A percentile compares a stretch with the other conserved stretches of the same genome.
Evolutionary conservation across 202 grass and related monocot genomes (phyloP).

Genomic region (Zoysia matrella): DNA sequence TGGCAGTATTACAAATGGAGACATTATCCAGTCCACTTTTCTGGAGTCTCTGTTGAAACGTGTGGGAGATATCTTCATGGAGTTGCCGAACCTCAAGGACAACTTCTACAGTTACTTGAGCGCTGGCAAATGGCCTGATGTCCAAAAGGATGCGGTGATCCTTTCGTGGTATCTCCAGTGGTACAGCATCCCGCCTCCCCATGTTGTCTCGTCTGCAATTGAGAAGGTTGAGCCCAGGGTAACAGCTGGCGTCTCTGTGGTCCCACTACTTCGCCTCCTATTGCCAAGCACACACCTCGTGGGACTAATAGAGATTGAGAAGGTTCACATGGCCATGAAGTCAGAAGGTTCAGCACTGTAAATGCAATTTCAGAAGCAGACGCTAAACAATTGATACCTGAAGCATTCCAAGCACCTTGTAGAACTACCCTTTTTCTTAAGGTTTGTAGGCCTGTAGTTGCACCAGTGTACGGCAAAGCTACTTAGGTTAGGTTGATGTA

Average conservation of each 20-base stretch:
- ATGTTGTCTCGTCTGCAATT: conserved; percentile 58
- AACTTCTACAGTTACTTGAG: conserved; percentile 64
- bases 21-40: conserved; percentile 77
- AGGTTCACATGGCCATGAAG: conserved; percentile 42
- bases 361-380: not conserved
- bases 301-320: conserved; percentile 77
- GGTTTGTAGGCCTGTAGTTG: not conserved
- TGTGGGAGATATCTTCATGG: conserved; percentile 61
- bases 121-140: conserved; percentile 63
- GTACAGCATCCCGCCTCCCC: conserved; percentile 79
- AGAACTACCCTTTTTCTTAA: not conserved
- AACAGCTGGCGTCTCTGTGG: conserved; percentile 44
- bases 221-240: conserved; percentile 50
- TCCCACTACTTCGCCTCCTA: conserved; percentile 74
- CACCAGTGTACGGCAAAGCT: not conserved
- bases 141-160: conserved; percentile 56
- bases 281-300: conserved; percentile 62
- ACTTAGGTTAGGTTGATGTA: not conserved
- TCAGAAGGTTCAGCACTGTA: not conserved
- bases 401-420: not conserved
- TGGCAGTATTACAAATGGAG: conserved; percentile 66
- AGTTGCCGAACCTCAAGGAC: conserved; percentile 46
- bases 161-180: conserved; percentile 94
- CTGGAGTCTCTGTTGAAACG: conserved; percentile 80
- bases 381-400: not conserved